Evolutionary conservation across 202 grass and related monocot genomes (phyloP).

Genomic region (Carex arenaria): DNA sequence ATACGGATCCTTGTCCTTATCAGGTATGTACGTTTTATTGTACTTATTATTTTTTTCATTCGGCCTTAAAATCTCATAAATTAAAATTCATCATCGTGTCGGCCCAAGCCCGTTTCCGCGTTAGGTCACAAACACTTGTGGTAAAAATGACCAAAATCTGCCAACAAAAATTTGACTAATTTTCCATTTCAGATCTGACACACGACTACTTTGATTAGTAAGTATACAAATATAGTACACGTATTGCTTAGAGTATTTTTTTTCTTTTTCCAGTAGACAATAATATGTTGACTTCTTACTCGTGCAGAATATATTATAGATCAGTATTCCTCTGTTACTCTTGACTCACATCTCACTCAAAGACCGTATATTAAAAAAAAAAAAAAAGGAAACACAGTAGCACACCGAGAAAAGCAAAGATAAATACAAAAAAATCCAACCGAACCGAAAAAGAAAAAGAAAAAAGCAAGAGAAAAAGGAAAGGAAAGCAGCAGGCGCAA

Average conservation of each 20-base stretch:
- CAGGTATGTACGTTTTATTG: no score
- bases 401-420: conserved; percentile 3
- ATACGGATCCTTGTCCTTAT: no score
- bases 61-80: no score
- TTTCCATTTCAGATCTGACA: background rate
- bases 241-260: background rate
- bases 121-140: background rate
- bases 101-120: background rate
- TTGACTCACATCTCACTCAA: conserved; percentile 24
- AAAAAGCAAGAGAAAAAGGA: conserved; percentile 12
- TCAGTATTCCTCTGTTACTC: background rate
- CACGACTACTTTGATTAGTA: background rate
- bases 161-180: conserved; percentile 5
- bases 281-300: conserved; percentile 8
- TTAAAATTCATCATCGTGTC: background rate
- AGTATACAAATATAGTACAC: background rate
- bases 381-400: background rate
- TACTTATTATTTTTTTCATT: no score
- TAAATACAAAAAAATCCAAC: conserved; percentile 14
- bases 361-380: background rate
- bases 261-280: background rate
- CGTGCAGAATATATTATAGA: background rate
- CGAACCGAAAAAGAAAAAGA: conserved; percentile 24
- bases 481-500: conserved; percentile 33
- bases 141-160: background rate